These are phyloP conservation scores for Rasamsonia emersonii DNA, from an alignment of 2,329 filamentous ascomycete genomes.

Conservation along the genomic window DNA sequence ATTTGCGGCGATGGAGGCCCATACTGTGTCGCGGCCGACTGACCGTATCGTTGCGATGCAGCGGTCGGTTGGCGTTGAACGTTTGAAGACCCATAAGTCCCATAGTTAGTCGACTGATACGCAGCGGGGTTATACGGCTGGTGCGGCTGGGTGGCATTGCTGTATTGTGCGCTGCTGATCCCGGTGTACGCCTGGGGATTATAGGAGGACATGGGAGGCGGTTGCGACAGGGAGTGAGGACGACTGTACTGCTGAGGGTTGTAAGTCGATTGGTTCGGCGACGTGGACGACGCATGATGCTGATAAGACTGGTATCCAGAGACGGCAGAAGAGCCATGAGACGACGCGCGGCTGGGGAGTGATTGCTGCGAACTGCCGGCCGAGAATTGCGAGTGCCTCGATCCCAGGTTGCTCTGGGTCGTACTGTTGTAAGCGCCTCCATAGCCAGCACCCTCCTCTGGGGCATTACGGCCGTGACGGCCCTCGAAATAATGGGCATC, in stretches of 20 bases:
- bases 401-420: constrained; percentile 23
- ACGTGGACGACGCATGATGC: constrained; percentile 19
- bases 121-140: constrained; percentile 44
- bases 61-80: constrained; percentile 24
- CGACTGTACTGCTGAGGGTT: constrained; percentile 55
- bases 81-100: constrained; percentile 22
- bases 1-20: constrained; percentile 21
- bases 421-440: constrained; percentile 18
- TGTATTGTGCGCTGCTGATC: constrained; percentile 18
- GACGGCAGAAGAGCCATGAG: constrained; percentile 30
- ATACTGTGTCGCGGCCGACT: constrained; percentile 25
- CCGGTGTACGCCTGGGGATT: constrained; percentile 58
- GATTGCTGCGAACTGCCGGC: constrained; percentile 25
- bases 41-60: constrained; percentile 15
- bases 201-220: constrained; percentile 46
- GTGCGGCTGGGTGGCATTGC: constrained; percentile 18
- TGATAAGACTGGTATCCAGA: constrained; percentile 46
- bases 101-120: constrained; percentile 32
- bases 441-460: constrained; percentile 30
- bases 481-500: constrained; percentile 49
- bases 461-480: constrained; percentile 16
- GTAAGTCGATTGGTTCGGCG: constrained; percentile 45
- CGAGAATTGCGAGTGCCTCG: constrained; percentile 28
- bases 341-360: constrained; percentile 31
- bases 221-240: constrained; percentile 37